Evolutionary conservation across 148 eudicot genomes (phyloP), one percentile per base, ranked within the genome.

Genomic region (Spergularia marina): DNA sequence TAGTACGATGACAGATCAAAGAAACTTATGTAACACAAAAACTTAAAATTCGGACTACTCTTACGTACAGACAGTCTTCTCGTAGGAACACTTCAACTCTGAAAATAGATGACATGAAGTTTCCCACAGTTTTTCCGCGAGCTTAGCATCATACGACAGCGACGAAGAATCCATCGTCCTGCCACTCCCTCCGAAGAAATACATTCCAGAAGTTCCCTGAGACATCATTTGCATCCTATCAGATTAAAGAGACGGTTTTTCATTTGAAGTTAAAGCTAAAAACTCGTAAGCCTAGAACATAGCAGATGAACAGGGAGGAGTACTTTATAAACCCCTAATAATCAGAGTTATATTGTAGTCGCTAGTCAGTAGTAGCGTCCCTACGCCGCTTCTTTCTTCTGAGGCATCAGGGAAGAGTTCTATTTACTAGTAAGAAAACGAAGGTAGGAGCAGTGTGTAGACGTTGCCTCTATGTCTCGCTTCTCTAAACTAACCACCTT

Each of bases 141-240:
- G 87, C 67, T 79, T 76, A 36, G 79, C 44, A 61, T 88, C 59
- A n/a, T 88, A 85, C 4, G 98, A 94, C 81, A 84, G 56, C 11
- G 80, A 64, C 54, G 98, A 94, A 59, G 98, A 90, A 1, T 79
- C 75, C 20, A 85, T 25, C 3, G 85, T 86, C 72, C 84, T 82
- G 18, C 98, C 95, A 49, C 82, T 87, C 23, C 97, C 98, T 14
- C 98, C 97, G 47, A 90, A 94, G 72, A 90, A 91, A 81, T 89
- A 91, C 61, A 86, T 79, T 71, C 98, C 97, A 30, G 93, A 87
- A 74, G 81, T 71, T 75, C 82, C 94, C 96, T 93, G 88, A 63
- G 81, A 71, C 21, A 18, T 49, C 44, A 51, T 49, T 49, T 17
- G 30, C 10, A 76, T 4, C 23, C 23, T 14, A n/a, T 64, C 57